phyloP scores from a whole-genome alignment of 2,329 filamentous ascomycete species.

The Colletotrichum sublineola region DNA sequence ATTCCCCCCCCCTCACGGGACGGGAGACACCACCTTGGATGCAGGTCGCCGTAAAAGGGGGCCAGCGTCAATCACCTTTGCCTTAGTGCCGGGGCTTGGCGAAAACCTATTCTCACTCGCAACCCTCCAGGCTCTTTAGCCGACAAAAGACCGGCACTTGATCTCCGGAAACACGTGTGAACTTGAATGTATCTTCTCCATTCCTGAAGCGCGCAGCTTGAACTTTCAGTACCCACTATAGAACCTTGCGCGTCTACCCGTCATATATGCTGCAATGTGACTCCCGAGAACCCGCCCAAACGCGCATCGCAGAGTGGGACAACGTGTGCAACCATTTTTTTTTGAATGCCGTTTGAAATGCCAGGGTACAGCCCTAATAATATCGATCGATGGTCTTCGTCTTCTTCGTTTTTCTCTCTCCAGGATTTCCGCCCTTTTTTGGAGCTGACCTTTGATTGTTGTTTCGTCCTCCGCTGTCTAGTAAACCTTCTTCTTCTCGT shows the following conservation, averaged over 20 bases:
- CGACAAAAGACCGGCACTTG: background rate
- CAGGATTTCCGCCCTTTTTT: conserved; percentile 13
- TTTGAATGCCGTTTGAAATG: conserved; percentile 42
- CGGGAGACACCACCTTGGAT: conserved; percentile 9
- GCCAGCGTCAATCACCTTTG: background rate
- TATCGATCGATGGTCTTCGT: conserved; percentile 13
- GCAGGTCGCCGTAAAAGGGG: conserved; percentile 21
- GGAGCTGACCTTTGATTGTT: conserved; percentile 21
- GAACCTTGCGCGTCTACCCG: conserved; percentile 37
- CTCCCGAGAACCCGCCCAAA: conserved; percentile 46
- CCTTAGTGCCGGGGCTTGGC: conserved; percentile 25
- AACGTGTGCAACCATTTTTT: conserved; percentile 37
- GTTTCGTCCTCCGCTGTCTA: conserved; percentile 56
- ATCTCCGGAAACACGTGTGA: background rate
- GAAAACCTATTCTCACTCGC: background rate
- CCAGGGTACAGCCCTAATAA: conserved; percentile 30
- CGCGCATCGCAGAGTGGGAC: conserved; percentile 48
- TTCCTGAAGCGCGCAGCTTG: conserved; percentile 34
- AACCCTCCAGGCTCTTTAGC: background rate
- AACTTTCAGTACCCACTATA: conserved; percentile 31
- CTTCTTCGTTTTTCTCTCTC: conserved; percentile 10
- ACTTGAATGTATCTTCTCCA: conserved; percentile 39
- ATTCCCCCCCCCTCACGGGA: conserved; percentile 2
- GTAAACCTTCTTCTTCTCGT: conserved; percentile 99
- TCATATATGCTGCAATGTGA: conserved; percentile 46